These are phyloP conservation scores for Pachysandra terminalis DNA, from an alignment of 164 flowering plant genomes.

Conservation along the genomic window DNA sequence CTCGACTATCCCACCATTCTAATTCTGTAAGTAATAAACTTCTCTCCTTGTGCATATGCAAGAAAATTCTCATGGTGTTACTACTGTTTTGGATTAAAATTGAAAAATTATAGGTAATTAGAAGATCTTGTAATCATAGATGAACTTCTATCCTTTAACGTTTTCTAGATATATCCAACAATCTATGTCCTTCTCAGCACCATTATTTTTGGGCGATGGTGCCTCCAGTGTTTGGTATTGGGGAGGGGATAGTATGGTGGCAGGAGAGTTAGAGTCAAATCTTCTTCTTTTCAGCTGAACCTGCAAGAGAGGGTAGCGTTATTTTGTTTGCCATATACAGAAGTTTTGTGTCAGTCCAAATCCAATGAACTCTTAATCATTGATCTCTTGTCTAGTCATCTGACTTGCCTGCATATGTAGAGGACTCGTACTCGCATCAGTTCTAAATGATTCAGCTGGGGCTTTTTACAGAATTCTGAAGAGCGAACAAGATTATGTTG, in stretches of 20 bases:
- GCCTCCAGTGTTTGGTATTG: no score
- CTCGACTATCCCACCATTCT: constrained; percentile 7
- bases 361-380: not conserved
- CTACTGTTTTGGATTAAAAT: not conserved
- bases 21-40: constrained; percentile 12
- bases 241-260: no score
- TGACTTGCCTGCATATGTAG: not conserved
- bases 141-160: no score
- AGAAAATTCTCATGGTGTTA: not conserved
- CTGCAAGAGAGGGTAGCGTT: not conserved
- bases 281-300: not conserved
- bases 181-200: no score
- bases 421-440: not conserved
- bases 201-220: no score
- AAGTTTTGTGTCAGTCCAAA: not conserved
- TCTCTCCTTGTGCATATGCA: not conserved
- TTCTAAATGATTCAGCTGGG: not conserved
- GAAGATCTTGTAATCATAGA: no score
- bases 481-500: not conserved
- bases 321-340: not conserved
- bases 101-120: no score
- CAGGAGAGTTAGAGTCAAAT: not conserved
- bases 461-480: not conserved
- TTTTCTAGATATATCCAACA: no score
- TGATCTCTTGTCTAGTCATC: not conserved